These are phyloP conservation scores for Gillenia trifoliata DNA, from an alignment of 306 rosid species.

Conservation along the genomic window DNA sequence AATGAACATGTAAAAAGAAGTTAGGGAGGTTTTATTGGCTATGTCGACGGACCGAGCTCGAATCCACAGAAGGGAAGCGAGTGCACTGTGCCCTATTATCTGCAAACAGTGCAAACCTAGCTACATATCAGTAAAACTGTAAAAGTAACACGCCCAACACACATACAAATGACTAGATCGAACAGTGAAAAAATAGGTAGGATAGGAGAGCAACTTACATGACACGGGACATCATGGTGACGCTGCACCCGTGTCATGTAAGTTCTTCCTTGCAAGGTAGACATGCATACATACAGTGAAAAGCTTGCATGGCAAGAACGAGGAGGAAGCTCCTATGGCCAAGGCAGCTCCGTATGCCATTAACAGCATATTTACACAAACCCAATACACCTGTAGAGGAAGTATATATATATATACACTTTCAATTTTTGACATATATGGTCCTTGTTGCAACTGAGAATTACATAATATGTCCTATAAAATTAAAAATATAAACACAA, in stretches of 20 bases:
- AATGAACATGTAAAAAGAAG: conserved; percentile 24
- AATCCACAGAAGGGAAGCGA: conserved; percentile 11
- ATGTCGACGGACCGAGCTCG: conserved; percentile 18
- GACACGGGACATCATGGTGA: too few species aligned
- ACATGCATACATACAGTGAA: conserved; percentile 3
- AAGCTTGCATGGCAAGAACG: conserved; percentile 9
- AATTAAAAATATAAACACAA: neutral
- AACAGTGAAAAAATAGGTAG: neutral
- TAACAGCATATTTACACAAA: conserved; percentile 19
- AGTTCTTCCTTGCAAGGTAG: too few species aligned
- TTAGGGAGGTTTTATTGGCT: conserved; percentile 13
- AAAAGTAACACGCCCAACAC: too few species aligned
- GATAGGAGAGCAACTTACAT: neutral
- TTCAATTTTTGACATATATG: too few species aligned
- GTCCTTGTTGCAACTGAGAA: too few species aligned
- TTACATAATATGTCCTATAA: neutral
- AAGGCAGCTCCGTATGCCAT: conserved; percentile 20
- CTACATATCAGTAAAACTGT: neutral
- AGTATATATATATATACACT: neutral
- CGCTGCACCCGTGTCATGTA: neutral
- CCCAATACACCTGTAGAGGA: conserved; percentile 13
- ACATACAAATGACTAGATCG: too few species aligned
- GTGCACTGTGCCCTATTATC: conserved; percentile 16
- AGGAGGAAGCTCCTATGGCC: conserved; percentile 17
- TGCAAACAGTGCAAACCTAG: neutral